Percentiles rank a stretch among this genome's conserved stretches.
phyloP scores from a whole-genome alignment of 2,329 filamentous ascomycete species.

The Ascochyta fabae region DNA sequence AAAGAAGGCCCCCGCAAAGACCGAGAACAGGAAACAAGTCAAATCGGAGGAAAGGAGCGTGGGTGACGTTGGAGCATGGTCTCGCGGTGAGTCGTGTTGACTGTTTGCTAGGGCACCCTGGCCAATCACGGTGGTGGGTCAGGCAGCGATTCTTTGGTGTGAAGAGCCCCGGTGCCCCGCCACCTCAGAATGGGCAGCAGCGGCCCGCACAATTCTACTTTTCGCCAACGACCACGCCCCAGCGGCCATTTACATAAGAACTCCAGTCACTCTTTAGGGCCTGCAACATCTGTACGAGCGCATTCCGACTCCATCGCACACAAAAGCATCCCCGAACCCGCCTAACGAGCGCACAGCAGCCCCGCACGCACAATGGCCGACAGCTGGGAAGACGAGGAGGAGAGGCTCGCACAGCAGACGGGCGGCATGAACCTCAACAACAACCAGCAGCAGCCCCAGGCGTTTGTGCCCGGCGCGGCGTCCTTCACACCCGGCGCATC shows the following conservation, averaged over 20 bases:
- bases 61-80: conserved; percentile 3
- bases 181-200: conserved; percentile 13
- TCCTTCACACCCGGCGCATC: conserved; percentile 77
- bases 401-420: conserved; percentile 73
- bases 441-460: conserved; percentile 43
- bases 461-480: conserved; percentile 70
- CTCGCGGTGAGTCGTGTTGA: conserved; percentile 15
- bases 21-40: not conserved
- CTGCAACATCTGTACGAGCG: conserved; percentile 23
- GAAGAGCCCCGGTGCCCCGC: conserved; percentile 16
- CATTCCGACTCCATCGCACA: conserved; percentile 32
- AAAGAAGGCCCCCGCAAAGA: not conserved
- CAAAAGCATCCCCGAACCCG: conserved; percentile 6
- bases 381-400: conserved; percentile 94
- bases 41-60: not conserved
- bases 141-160: conserved; percentile 30
- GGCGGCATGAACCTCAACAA: conserved; percentile 45
- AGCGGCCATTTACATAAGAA: conserved; percentile 10
- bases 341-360: conserved; percentile 16
- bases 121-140: conserved; percentile 23
- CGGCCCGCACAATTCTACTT: conserved; percentile 18
- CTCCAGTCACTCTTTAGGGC: conserved; percentile 3
- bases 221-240: conserved; percentile 16
- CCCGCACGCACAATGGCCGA: conserved; percentile 71
- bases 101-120: conserved; percentile 22